A percentile compares a stretch with the other conserved stretches of the same genome.
Conservation (phyloP, 1,284 basidiomycete species). For the Abortiporus biennis region DNA sequence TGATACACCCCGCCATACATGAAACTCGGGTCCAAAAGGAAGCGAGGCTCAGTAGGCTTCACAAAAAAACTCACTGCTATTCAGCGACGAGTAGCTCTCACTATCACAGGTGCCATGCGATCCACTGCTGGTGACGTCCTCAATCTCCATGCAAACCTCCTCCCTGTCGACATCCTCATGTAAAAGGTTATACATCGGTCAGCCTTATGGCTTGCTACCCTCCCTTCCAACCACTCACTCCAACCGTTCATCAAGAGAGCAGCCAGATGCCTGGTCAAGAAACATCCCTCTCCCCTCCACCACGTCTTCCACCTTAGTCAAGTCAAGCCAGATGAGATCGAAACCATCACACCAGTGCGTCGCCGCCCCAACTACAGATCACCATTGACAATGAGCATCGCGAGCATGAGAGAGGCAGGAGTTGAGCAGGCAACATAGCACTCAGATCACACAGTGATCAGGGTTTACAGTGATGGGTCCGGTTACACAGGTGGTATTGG, state of each 20-base stretch:
- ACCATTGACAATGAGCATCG: slow-evolving; percentile 5
- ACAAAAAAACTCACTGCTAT: slow-evolving; percentile 7
- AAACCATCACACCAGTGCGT: slow-evolving; percentile 13
- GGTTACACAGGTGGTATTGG: slow-evolving; percentile 4
- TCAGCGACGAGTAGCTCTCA: slow-evolving; percentile 16
- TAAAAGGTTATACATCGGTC: slow-evolving; percentile 12
- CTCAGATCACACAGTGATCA: not conserved
- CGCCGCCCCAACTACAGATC: slow-evolving; percentile 11
- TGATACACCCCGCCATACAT: slow-evolving; percentile 12
- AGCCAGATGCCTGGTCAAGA: slow-evolving; percentile 7
- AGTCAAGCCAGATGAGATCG: slow-evolving; percentile 6
- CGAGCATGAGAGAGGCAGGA: slow-evolving; percentile 8
- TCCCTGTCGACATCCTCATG: slow-evolving; percentile 17
- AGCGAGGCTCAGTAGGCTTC: not conserved
- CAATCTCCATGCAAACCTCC: slow-evolving; percentile 17
- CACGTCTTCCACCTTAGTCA: slow-evolving; percentile 16
- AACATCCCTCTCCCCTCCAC: slow-evolving; percentile 16
- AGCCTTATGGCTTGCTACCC: slow-evolving; percentile 17
- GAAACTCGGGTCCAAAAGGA: not conserved
- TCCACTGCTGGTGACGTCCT: slow-evolving; percentile 20
- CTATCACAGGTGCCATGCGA: slow-evolving; percentile 19
- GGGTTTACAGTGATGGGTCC: slow-evolving; percentile 17
- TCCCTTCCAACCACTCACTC: slow-evolving; percentile 27
- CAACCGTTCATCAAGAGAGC: slow-evolving; percentile 9
- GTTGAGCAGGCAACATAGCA: slow-evolving; percentile 6